These are phyloP conservation scores for Tylopilus balloui DNA, from an alignment of 768 basidiomycete genomes.

Conservation along the genomic window DNA sequence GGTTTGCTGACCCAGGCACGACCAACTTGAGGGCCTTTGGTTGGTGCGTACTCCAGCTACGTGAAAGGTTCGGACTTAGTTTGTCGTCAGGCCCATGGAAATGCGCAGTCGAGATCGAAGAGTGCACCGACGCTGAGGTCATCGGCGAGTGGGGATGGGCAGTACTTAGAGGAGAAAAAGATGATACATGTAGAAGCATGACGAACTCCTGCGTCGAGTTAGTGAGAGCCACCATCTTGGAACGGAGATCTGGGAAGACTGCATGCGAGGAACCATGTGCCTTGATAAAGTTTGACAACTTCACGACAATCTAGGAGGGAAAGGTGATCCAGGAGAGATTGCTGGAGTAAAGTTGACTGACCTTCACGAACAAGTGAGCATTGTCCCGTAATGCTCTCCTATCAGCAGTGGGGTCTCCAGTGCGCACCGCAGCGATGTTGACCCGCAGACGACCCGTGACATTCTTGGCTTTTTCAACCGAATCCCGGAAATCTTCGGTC, in stretches of 20 bases:
- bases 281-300: conserved; percentile 72
- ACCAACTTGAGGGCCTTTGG: conserved; percentile 39
- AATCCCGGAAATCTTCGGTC: conserved; percentile 45
- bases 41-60: conserved; percentile 54
- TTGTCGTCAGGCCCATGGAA: conserved; percentile 40
- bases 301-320: conserved; percentile 58
- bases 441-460: conserved; percentile 61
- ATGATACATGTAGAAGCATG: conserved; percentile 81
- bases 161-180: conserved; percentile 59
- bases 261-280: conserved; percentile 50
- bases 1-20: conserved; percentile 27
- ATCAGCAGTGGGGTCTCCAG: conserved; percentile 50
- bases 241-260: conserved; percentile 59
- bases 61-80: conserved; percentile 51
- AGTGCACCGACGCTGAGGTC: conserved; percentile 26
- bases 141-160: conserved; percentile 60
- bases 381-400: conserved; percentile 67
- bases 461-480: conserved; percentile 56
- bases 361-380: conserved; percentile 80
- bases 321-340: not conserved
- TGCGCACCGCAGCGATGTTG: conserved; percentile 54
- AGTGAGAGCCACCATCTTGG: conserved; percentile 70
- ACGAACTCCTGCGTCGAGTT: conserved; percentile 85
- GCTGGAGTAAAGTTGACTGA: conserved; percentile 27
- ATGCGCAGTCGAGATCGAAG: conserved; percentile 10